A percentile compares a stretch with the other conserved stretches of the same genome.
phyloP scores from a whole-genome alignment of 1,284 basidiomycete genomes.

The Cutaneotrichosporon curvatum region DNA sequence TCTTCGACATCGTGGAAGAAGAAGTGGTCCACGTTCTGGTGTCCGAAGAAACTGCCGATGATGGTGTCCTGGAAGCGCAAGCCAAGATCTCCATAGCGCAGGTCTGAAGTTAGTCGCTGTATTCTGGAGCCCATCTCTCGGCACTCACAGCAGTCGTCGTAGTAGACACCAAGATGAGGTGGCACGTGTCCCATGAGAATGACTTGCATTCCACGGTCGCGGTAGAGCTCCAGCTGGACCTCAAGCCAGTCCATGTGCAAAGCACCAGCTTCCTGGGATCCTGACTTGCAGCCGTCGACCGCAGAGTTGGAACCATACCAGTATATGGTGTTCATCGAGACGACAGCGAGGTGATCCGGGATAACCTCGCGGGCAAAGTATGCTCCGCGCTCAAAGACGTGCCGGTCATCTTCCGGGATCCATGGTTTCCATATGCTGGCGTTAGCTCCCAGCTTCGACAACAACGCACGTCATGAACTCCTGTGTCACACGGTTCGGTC shows the following conservation, averaged over 20 bases:
- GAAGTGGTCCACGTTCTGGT: conserved; percentile 50
- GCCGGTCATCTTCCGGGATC: conserved; percentile 71
- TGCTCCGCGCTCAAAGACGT: conserved; percentile 75
- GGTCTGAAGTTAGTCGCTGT: conserved; percentile 50
- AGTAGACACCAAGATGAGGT: conserved; percentile 71
- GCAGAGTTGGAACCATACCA: conserved; percentile 78
- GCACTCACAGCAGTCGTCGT: conserved; percentile 59
- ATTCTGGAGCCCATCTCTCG: not conserved
- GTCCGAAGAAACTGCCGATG: conserved; percentile 78
- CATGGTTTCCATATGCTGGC: conserved; percentile 72
- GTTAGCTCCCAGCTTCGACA: conserved; percentile 5
- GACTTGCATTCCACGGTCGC: conserved; percentile 67
- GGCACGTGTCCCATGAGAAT: conserved; percentile 54
- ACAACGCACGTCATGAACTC: conserved; percentile 59
- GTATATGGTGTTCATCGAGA: conserved; percentile 86
- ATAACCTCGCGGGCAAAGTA: conserved; percentile 81
- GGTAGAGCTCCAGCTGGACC: conserved; percentile 67
- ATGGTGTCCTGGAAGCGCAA: conserved; percentile 84
- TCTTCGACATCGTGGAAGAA: conserved; percentile 46
- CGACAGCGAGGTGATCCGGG: conserved; percentile 65
- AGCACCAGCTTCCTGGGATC: conserved; percentile 65
- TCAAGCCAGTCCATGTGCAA: conserved; percentile 85
- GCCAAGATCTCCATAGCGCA: conserved; percentile 73
- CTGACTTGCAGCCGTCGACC: conserved; percentile 58
- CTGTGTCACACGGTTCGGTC: conserved; percentile 72